Base-by-base conservation (phyloP, 352 stramenopile genomes). In the Phytophthora macrochlamydospora region DNA sequence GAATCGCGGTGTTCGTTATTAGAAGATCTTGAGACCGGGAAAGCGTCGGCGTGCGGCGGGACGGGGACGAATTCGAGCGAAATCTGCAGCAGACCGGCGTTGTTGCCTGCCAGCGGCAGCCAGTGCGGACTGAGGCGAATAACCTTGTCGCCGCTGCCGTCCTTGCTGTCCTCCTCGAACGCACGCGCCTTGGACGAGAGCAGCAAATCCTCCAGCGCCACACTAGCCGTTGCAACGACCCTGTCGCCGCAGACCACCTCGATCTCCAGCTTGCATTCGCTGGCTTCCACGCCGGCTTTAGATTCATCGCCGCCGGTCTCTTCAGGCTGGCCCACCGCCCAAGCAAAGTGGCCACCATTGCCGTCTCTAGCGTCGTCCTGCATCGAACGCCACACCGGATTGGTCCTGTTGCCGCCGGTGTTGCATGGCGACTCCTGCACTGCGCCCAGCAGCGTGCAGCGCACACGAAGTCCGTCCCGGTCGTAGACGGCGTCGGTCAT, bases 201-300 rank as follows among this genome's bases (percentile, higher is more conserved):
- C 31, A 80, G 59, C 5, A 80, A 55, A 32, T 75, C 72, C 14
- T 71, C 65, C 6, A 87, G 30, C 3, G 59, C 57, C 50, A 90
- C 66, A 44, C 56, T 76, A 4, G 76, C 68, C 28, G 65, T 68
- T 5, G 68, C 71, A 4, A 91, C 78, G 12, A 85, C 58, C 1
- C 77, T 57, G n/a, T 83, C 75, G 1, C 76, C 81, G 38, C 81
- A 91, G 12, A 89, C 53, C 12, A 91, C 59, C 33, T 91, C 79
- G 14, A 91, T 75, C 31, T 79, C 67, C 4, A 91, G 65, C 24
- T 77, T 69, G 31, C 76, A 74, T 24, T 85, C 78, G 7, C 52
- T 69, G 33, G 53, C 48, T n/a, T 78, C 60, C 0, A 68, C 56
- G 5, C 35, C 65, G 13, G 48, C 48, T 29, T 48, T 49, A 5